Evolutionary conservation across 1,139 yeast species (phyloP).

Genomic region (Debaryomyces subglobosus): DNA sequence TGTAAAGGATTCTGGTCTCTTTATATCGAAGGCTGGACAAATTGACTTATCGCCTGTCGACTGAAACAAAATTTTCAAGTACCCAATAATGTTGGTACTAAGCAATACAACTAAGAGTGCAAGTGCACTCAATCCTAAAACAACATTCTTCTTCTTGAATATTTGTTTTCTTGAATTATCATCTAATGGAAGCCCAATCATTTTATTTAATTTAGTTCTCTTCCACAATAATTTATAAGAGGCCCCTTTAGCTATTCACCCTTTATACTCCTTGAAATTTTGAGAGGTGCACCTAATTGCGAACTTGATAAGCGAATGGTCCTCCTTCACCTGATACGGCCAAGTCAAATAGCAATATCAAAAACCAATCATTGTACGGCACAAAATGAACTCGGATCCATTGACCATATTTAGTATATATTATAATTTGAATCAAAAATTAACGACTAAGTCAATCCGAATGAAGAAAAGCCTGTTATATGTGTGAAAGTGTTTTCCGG

Average conservation of each 20-base stretch:
- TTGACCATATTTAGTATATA: not conserved
- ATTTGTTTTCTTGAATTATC: slow-evolving; percentile 1
- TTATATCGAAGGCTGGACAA: slow-evolving; percentile 35
- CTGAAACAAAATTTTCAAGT: slow-evolving; percentile 25
- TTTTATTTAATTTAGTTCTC: not conserved
- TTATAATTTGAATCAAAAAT: not conserved
- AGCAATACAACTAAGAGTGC: slow-evolving; percentile 21
- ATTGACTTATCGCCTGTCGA: slow-evolving; percentile 20
- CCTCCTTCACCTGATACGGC: not conserved
- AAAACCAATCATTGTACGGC: not conserved
- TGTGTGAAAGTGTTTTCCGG: not conserved
- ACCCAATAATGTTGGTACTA: slow-evolving; percentile 26
- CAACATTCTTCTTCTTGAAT: slow-evolving; percentile 11
- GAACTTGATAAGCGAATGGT: not conserved
- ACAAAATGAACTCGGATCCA: not conserved
- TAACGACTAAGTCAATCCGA: not conserved
- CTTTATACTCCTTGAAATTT: not conserved
- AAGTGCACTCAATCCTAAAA: slow-evolving; percentile 15
- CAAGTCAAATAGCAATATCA: not conserved
- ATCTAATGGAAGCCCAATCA: slow-evolving; percentile 14
- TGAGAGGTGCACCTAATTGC: not conserved
- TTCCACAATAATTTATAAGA: not conserved
- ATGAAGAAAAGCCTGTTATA: not conserved
- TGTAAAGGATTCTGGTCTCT: slow-evolving; percentile 33
- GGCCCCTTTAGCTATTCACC: not conserved